Conservation (phyloP, 345 rosid species). For the Leavenworthia alabamica region DNA sequence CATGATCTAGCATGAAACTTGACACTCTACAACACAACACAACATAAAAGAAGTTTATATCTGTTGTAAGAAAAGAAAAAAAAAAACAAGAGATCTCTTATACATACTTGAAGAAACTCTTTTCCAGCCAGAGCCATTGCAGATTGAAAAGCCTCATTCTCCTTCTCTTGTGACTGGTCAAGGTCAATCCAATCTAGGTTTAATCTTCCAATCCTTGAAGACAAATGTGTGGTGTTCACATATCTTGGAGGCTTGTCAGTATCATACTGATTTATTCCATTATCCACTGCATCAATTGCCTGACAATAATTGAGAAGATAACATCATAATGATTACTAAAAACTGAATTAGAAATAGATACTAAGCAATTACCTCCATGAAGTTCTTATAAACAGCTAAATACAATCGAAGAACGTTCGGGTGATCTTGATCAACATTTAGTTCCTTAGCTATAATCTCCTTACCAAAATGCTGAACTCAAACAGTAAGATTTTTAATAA, state of each 20-base stretch:
- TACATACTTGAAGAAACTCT: slow-evolving; percentile 83
- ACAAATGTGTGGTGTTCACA: slow-evolving; percentile 77
- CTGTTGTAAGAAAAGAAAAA: too few relatives aligned
- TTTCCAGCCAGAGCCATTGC: slow-evolving; percentile 80
- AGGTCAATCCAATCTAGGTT: slow-evolving; percentile 91
- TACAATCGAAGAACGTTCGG: slow-evolving; percentile 67
- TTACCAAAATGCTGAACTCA: slow-evolving; percentile 74
- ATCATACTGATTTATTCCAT: slow-evolving; percentile 75
- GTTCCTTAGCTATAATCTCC: slow-evolving; percentile 90
- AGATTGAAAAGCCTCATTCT: slow-evolving; percentile 70
- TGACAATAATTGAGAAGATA: too few relatives aligned
- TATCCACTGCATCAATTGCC: slow-evolving; percentile 87
- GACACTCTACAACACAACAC: slow-evolving; percentile 44
- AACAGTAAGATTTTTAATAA: neutral
- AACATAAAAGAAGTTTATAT: too few relatives aligned
- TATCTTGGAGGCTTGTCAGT: slow-evolving; percentile 79
- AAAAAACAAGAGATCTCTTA: too few relatives aligned
- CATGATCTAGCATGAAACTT: slow-evolving; percentile 70
- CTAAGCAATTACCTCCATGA: slow-evolving; percentile 64
- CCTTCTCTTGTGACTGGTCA: slow-evolving; percentile 81
- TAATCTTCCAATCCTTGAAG: slow-evolving; percentile 78
- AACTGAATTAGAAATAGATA: neutral
- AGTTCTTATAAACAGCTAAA: slow-evolving; percentile 82
- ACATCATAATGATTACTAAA: too few relatives aligned
- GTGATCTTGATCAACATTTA: slow-evolving; percentile 61